Base-by-base conservation (phyloP, 768 basidiomycete species). In the Mrakia hoshinonis region DNA sequence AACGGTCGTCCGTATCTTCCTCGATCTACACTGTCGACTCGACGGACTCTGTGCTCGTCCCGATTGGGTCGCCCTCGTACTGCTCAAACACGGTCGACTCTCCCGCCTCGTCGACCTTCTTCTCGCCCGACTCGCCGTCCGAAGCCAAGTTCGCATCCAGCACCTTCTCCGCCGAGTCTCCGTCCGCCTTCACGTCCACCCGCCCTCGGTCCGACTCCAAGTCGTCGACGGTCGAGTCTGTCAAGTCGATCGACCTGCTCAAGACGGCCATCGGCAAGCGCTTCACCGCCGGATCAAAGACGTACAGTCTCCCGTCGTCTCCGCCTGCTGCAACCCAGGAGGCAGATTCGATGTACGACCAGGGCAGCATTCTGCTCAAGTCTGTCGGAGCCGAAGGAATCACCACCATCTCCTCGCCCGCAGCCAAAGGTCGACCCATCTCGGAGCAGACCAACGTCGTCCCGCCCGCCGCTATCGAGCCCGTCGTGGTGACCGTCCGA, bases 21-120 rank as follows among this genome's bases (percentile, higher is more conserved):
- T 51, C 49, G 22, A 51, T 51, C 49, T 51, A 51, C 49, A 51
- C 49, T n/a, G n/a, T n/a, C n/a, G n/a, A n/a, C n/a, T n/a, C n/a
- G n/a, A n/a, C n/a, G n/a, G n/a, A n/a, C n/a, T n/a, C n/a, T n/a
- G n/a, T n/a, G n/a, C n/a, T n/a, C n/a, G n/a, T n/a, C n/a, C n/a
- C n/a, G n/a, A n/a, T n/a, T n/a, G n/a, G n/a, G n/a, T n/a, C n/a
- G n/a, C n/a, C n/a, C n/a, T n/a, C n/a, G n/a, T n/a, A n/a, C n/a
- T n/a, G n/a, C n/a, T n/a, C n/a, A n/a, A n/a, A n/a, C n/a, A n/a
- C n/a, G n/a, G n/a, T n/a, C n/a, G n/a, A n/a, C n/a, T n/a, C n/a
- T 15, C 26, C 49, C 26, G 22, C 49, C 4, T 51, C 49, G 15
- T 10, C 49, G 20, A 24, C 22, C 49, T 51, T 24, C 20, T 24